Conservation (phyloP, 2,329 filamentous ascomycete genomes). For the Ceratocystis colombiana region DNA sequence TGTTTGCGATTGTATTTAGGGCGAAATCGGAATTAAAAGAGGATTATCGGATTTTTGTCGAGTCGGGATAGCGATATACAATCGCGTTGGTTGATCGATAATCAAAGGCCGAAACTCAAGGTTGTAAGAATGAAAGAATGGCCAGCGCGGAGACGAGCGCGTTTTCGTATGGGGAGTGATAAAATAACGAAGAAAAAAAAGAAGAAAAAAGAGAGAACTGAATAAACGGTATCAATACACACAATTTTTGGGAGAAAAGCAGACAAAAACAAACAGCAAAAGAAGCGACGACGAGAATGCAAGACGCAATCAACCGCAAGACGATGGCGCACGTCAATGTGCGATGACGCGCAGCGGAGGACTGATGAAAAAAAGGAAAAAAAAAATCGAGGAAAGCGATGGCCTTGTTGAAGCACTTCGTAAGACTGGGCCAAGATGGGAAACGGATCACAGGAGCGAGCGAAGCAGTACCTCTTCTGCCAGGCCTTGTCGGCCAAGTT, state of each 20-base stretch:
- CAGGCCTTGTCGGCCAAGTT: conserved; percentile 21
- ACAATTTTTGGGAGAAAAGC: conserved; percentile 13
- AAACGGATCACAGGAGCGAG: conserved; percentile 16
- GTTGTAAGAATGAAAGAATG: conserved; percentile 8
- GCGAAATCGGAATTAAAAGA: conserved; percentile 23
- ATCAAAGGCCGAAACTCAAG: not conserved
- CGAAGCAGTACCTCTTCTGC: conserved; percentile 21
- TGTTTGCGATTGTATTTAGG: conserved; percentile 41
- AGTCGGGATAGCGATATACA: conserved; percentile 1
- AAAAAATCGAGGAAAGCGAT: conserved; percentile 3
- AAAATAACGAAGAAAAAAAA: conserved; percentile 6
- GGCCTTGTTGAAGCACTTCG: not conserved
- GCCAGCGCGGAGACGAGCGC: not conserved
- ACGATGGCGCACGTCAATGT: not conserved
- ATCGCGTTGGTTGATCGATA: not conserved
- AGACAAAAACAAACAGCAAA: conserved; percentile 14
- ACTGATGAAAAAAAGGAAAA: not conserved
- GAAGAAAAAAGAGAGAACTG: conserved; percentile 2
- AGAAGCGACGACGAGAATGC: not conserved
- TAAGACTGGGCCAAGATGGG: conserved; percentile 10
- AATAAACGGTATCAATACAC: conserved; percentile 15
- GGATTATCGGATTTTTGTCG: conserved; percentile 1
- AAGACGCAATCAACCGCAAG: not conserved
- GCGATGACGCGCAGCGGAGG: conserved; percentile 7
- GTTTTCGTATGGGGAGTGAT: not conserved